Conservation (phyloP, 1,139 yeast species). For the Blastobotrys ciferrii region DNA sequence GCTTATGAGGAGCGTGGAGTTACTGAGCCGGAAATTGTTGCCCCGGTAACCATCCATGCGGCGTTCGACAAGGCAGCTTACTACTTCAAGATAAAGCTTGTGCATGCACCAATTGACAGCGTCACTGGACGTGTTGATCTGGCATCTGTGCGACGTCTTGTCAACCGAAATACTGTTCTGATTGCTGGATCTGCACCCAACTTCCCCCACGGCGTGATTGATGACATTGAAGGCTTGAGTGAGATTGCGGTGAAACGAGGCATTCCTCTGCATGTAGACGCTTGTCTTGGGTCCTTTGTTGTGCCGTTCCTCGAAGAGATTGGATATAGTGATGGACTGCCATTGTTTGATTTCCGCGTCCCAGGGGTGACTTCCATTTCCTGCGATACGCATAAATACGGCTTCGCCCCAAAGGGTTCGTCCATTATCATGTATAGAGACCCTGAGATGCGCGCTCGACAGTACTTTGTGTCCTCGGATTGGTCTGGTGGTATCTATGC, state of each 20-base stretch:
- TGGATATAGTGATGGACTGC: slow-evolving; percentile 47
- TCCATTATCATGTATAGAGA: slow-evolving; percentile 87
- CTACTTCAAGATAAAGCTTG: slow-evolving; percentile 83
- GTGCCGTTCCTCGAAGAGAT: slow-evolving; percentile 75
- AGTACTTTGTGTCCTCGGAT: slow-evolving; percentile 76
- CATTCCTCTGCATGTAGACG: slow-evolving; percentile 90
- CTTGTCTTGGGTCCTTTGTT: slow-evolving; percentile 90
- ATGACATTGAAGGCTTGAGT: slow-evolving; percentile 75
- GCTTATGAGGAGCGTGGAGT: slow-evolving; percentile 65
- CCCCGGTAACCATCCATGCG: slow-evolving; percentile 90
- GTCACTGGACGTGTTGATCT: slow-evolving; percentile 66
- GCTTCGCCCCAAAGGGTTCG: slow-evolving; percentile 97
- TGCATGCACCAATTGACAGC: slow-evolving; percentile 76
- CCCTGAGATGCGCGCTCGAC: slow-evolving; percentile 64
- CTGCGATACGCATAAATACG: slow-evolving; percentile 97
- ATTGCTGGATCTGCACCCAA: slow-evolving; percentile 94
- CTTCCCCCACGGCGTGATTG: slow-evolving; percentile 94
- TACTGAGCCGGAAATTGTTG: slow-evolving; percentile 77
- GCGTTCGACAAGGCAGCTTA: slow-evolving; percentile 93
- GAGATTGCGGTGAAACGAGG: slow-evolving; percentile 58
- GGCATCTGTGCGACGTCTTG: slow-evolving; percentile 56
- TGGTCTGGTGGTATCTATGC: slow-evolving; percentile 98
- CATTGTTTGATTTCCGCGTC: slow-evolving; percentile 78
- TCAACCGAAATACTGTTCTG: slow-evolving; percentile 76
- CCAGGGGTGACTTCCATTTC: slow-evolving; percentile 97